Evolutionary conservation across 2,329 filamentous ascomycete species (phyloP).

Genomic region (Botrytis squamosa): DNA sequence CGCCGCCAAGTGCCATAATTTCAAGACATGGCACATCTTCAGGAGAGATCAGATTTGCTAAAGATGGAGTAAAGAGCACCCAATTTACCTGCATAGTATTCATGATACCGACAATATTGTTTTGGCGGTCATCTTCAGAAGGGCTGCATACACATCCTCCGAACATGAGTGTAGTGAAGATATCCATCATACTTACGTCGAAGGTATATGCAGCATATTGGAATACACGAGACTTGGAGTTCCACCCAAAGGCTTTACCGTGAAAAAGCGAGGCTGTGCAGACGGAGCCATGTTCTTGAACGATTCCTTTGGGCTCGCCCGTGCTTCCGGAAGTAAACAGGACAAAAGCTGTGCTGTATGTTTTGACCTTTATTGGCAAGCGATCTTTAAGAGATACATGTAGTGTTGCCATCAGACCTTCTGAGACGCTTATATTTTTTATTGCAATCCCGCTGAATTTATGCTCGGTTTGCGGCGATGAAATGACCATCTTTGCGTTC

Average conservation of each 20-base stretch:
- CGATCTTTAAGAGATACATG: neutral
- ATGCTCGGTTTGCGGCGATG: neutral
- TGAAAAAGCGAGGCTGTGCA: conserved; percentile 13
- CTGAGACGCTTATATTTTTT: neutral
- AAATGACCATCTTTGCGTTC: conserved; percentile 5
- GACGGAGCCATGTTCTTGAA: conserved; percentile 26
- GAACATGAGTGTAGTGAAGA: conserved; percentile 27
- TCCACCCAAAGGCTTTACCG: conserved; percentile 1
- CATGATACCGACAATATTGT: conserved; percentile 25
- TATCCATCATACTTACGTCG: conserved; percentile 30
- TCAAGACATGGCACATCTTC: conserved; percentile 34
- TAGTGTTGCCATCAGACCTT: neutral
- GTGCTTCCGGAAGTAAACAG: conserved; percentile 38
- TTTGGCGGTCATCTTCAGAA: conserved; percentile 29
- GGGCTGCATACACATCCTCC: conserved; percentile 32
- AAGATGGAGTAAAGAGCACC: conserved; percentile 28
- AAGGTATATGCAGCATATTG: conserved; percentile 30
- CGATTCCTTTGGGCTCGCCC: conserved; percentile 30
- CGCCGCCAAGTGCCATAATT: conserved; percentile 28
- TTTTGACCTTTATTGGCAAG: neutral
- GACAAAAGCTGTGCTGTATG: conserved; percentile 18
- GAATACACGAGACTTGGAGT: conserved; percentile 16
- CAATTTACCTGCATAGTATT: conserved; percentile 26
- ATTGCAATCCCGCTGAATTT: neutral
- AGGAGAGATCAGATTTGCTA: conserved; percentile 38